A percentile compares a stretch with the other conserved stretches of the same genome.
Evolutionary conservation across 1,284 basidiomycete genomes (phyloP).

Genomic region (Apiotrichum akiyoshidainum): DNA sequence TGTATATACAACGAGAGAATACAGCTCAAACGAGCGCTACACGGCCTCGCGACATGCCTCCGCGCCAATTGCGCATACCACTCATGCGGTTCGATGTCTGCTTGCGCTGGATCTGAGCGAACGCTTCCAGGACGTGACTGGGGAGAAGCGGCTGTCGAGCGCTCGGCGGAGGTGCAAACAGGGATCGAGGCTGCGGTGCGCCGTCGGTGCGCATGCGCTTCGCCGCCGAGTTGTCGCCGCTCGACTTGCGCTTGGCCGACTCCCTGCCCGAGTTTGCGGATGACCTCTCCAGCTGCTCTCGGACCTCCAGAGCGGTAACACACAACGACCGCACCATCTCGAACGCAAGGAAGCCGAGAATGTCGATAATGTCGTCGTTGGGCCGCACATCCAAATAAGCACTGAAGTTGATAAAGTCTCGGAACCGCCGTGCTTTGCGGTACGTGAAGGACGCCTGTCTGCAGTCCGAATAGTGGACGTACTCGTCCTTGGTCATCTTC

Average conservation of each 20-base stretch:
- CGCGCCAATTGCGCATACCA: conserved; percentile 82
- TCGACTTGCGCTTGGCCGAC: conserved; percentile 27
- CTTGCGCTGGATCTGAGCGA: conserved; percentile 78
- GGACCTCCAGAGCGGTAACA: conserved; percentile 73
- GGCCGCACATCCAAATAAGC: conserved; percentile 83
- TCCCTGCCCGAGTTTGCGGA: conserved; percentile 2
- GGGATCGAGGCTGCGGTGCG: conserved; percentile 52
- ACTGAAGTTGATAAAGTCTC: conserved; percentile 91
- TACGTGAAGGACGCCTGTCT: conserved; percentile 96
- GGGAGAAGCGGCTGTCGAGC: conserved; percentile 71
- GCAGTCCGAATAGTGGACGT: conserved; percentile 96
- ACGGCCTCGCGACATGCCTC: conserved; percentile 71
- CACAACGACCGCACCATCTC: conserved; percentile 94
- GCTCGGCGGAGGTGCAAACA: conserved; percentile 76
- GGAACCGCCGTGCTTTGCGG: conserved; percentile 93
- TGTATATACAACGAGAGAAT: conserved; percentile 19
- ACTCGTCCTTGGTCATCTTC: conserved; percentile 94
- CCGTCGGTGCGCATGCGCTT: conserved; percentile 55
- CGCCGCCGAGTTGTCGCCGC: conserved; percentile 36
- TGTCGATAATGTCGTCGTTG: conserved; percentile 93
- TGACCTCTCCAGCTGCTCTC: conserved; percentile 35
- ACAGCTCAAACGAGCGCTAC: conserved; percentile 68
- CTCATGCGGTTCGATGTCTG: conserved; percentile 73
- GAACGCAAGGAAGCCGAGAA: conserved; percentile 93
- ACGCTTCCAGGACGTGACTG: conserved; percentile 84